Evolutionary conservation across 768 basidiomycete genomes (phyloP), one percentile per base, ranked within the genome.

Genomic region (Leccinum longicurvipes): DNA sequence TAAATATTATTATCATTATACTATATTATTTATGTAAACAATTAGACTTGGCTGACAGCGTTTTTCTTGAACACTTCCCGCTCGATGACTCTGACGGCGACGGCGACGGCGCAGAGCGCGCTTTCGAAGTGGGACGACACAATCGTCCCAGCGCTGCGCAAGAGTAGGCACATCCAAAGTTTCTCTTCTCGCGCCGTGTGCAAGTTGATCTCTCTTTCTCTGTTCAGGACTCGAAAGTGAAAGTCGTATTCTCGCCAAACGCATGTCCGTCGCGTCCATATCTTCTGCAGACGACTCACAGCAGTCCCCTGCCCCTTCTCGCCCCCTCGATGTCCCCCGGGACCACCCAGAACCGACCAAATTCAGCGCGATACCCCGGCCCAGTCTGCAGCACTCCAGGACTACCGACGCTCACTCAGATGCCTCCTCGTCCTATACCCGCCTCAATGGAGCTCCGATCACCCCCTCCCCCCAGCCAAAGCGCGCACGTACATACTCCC

Each of bases 111-210:
- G 32, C 74, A 74, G 59, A 75, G 61, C 28, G 63, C 60, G 47
- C 49, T 71, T 42, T 81, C 85, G 49, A 78, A 82, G 34, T 92
- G 89, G 89, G 90, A 91, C 70, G 89, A 90, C 66, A 82, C 82
- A 32, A 89, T 92, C 54, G 91, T 92, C 28, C 91, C 90, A 53
- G 79, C 87, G 39, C 77, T 92, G 34, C 81, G 90, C 62, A 89
- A 91, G 78, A 80, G 89, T 91, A 75, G 65, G 81, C 50, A 24
- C 53, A 15, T 54, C 24, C 21, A 21, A 39, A 24, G 4, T 41
- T 42, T 21, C n/a, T 25, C 29, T 34, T 25, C 15, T 14, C 19
- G 12, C 8, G 10, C 4, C 5, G 44, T 50, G 25, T 49, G 41
- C 34, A 41, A 41, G 39, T 50, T 39, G 21, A 51, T 48, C 44